Evolutionary conservation across 202 grass and related monocot genomes (phyloP).

Genomic region (Schoenoplectus triqueter): DNA sequence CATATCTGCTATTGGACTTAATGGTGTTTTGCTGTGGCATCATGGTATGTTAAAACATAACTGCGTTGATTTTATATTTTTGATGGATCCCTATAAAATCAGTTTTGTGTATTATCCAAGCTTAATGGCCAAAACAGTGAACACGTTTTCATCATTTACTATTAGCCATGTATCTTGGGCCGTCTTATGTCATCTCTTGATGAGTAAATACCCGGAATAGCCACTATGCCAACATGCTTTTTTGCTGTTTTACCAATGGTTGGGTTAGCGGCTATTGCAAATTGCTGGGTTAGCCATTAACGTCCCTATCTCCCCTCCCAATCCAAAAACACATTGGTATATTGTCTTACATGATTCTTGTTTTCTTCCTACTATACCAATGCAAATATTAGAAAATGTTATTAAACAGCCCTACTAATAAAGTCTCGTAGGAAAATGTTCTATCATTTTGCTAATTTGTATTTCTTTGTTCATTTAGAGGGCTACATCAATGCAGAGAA

Average conservation of each 20-base stretch:
- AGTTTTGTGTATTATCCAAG: neutral
- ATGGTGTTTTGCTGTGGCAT: constrained; percentile 85
- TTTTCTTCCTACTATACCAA: neutral
- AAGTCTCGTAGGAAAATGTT: neutral
- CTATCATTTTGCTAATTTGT: constrained; percentile 5
- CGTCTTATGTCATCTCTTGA: neutral
- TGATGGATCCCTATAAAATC: neutral
- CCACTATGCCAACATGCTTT: neutral
- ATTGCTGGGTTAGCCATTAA: neutral
- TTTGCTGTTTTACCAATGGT: neutral
- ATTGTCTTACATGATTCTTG: neutral
- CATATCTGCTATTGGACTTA: constrained; percentile 87
- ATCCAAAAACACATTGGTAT: neutral
- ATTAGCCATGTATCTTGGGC: neutral
- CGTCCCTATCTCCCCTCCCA: neutral
- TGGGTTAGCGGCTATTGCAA: neutral
- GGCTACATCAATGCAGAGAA: constrained; percentile 67
- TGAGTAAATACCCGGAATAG: neutral
- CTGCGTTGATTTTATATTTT: neutral
- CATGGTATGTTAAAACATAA: constrained; percentile 60
- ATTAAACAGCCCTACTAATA: neutral
- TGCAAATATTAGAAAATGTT: neutral
- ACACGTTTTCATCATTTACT: too few relatives aligned
- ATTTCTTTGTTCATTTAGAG: constrained; percentile 42
- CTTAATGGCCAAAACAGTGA: neutral